A percentile compares a stretch with the other conserved stretches of the same genome.
Conservation (phyloP, 2,329 filamentous ascomycete genomes). For the Geoglossum cookeanum region DNA sequence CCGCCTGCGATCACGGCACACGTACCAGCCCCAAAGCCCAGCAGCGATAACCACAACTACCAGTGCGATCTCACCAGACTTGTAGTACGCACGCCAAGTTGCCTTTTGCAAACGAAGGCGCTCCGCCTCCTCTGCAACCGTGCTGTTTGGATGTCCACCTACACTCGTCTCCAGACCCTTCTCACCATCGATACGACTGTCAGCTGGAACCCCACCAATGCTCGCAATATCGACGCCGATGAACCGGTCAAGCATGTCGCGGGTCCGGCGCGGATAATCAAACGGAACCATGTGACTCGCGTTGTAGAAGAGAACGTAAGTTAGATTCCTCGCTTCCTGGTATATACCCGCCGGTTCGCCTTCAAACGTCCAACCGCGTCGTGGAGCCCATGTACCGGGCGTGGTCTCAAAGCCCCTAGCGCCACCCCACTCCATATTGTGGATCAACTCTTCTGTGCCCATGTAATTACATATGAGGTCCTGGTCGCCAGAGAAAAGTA, state of each 20-base stretch:
- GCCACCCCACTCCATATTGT: constrained; percentile 79
- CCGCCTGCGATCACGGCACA: constrained; percentile 35
- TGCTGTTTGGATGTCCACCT: constrained; percentile 52
- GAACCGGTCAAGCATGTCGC: constrained; percentile 96
- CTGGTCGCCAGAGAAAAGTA: constrained; percentile 84
- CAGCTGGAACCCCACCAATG: constrained; percentile 62
- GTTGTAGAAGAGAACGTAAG: constrained; percentile 90
- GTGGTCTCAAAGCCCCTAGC: constrained; percentile 79
- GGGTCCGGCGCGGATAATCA: constrained; percentile 65
- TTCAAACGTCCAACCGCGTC: constrained; percentile 86
- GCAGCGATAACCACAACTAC: constrained; percentile 63
- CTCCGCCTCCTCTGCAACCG: constrained; percentile 44
- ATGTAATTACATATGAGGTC: constrained; percentile 96
- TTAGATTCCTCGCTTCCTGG: constrained; percentile 86
- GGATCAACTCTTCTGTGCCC: constrained; percentile 79
- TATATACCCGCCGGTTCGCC: constrained; percentile 75
- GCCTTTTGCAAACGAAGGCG: constrained; percentile 61
- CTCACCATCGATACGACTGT: constrained; percentile 71
- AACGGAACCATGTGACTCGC: constrained; percentile 97
- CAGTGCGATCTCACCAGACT: constrained; percentile 69
- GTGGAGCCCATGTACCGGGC: constrained; percentile 78
- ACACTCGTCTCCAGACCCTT: constrained; percentile 62
- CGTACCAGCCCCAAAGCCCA: constrained; percentile 51
- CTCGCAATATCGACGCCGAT: constrained; percentile 79
- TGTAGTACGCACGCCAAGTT: constrained; percentile 75